Base-by-base conservation (phyloP, 805 yeast species). In the Maudiozyma barnettii region DNA sequence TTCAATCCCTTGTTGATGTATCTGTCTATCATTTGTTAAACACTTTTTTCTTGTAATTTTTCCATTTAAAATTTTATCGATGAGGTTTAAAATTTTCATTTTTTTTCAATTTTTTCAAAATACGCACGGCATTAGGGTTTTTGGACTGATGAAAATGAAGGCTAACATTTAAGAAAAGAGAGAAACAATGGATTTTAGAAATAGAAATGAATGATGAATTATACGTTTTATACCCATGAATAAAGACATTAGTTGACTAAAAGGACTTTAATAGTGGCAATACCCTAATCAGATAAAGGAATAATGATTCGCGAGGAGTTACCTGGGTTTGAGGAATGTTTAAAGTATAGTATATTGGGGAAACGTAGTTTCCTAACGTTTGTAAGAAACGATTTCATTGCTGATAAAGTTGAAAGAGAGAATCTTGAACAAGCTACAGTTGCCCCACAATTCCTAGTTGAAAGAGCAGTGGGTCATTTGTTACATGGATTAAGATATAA, bases 321-420 rank as follows among this genome's bases (percentile, higher is more conserved):
- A 37, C 57, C 56, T 5, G 56, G 51, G 41, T 55, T 58, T 20
- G 45, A 52, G 18, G 51, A 54, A 40, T 48, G 55, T 26, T 48
- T 59, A 14, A 52, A 45, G 23, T 58, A 52, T 41, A 51, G 56
- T 42, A 31, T 58, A 9, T 43, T 42, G 22, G 54, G 56, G 1
- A 37, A 44, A 19, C 56, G 49, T 37, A 57, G 54, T 39, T 56
- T 59, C 20, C 13, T 59, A 2, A 56, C 54, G 38, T 43, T 57
- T 19, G 45, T 45, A 35, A 50, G 49, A 13, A 41, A 45, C 22
- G 46, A 45, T 26, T 45, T 38, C 10, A 40, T 38, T 7, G 21
- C 30, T 6, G 43, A 47, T 14, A 40, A 35, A 14, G 39, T 43
- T n/a, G 45, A 26, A 4, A 16, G 22, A 9, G 39, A 45, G 20